Evolutionary conservation across 2,329 filamentous ascomycete genomes (phyloP).

Genomic region (Pseudocercospora vitis): DNA sequence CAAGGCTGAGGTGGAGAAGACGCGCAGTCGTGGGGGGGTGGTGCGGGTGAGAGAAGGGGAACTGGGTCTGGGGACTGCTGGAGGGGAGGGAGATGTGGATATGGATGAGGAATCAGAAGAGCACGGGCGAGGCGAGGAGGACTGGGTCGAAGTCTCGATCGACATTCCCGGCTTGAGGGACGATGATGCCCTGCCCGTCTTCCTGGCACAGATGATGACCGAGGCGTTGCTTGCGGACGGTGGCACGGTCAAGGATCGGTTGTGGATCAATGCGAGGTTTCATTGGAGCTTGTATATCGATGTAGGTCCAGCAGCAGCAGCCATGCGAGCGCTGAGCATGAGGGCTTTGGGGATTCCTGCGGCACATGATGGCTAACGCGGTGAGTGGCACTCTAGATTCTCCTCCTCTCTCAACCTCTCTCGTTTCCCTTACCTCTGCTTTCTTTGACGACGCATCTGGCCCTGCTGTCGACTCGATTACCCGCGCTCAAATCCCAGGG

Average conservation of each 20-base stretch:
- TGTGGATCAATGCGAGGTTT: slow-evolving; percentile 87
- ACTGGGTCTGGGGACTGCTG: too few species aligned
- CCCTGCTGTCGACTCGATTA: slow-evolving; percentile 81
- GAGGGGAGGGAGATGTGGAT: slow-evolving; percentile 22
- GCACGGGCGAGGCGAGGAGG: slow-evolving; percentile 52
- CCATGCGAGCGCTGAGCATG: too few species aligned
- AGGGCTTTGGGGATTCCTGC: background rate
- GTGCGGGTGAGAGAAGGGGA: slow-evolving; percentile 16
- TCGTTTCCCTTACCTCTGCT: slow-evolving; percentile 92
- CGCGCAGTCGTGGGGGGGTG: slow-evolving; percentile 45
- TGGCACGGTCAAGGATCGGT: slow-evolving; percentile 58
- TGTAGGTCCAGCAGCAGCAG: slow-evolving; percentile 55
- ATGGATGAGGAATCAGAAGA: slow-evolving; percentile 46
- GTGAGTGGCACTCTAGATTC: slow-evolving; percentile 60
- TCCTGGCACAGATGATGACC: slow-evolving; percentile 80
- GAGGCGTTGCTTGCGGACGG: slow-evolving; percentile 80
- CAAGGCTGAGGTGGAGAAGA: slow-evolving; percentile 90
- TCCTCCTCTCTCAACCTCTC: slow-evolving; percentile 87
- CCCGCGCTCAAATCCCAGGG: slow-evolving; percentile 82
- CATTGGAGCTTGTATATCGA: slow-evolving; percentile 97
- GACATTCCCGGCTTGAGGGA: slow-evolving; percentile 90
- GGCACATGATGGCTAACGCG: slow-evolving; percentile 7
- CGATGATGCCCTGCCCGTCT: slow-evolving; percentile 86
- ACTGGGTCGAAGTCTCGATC: slow-evolving; percentile 86
- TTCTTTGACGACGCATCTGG: slow-evolving; percentile 89